Evolutionary conservation across 208 protist genomes (phyloP).

Genomic region (Trypanosoma theileri): DNA sequence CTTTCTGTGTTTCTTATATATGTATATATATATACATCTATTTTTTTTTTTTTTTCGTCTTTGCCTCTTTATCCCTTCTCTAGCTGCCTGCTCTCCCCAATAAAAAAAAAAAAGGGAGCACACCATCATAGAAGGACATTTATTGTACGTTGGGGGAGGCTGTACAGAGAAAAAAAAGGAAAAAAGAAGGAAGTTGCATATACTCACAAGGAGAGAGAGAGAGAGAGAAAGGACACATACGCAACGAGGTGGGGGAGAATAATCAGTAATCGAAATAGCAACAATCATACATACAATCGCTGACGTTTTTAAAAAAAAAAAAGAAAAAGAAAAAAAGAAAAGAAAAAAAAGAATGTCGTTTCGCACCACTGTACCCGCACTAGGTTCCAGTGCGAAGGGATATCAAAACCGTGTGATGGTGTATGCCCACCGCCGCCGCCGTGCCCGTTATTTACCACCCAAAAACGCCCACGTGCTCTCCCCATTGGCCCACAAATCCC

Average conservation of each 20-base stretch:
- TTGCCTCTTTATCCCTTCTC: too few relatives aligned
- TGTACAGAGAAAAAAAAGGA: too few relatives aligned
- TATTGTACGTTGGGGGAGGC: too few relatives aligned
- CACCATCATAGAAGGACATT: too few relatives aligned
- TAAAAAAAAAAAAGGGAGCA: too few relatives aligned
- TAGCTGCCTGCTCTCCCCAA: too few relatives aligned
- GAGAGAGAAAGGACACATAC: too few relatives aligned
- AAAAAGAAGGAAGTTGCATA: too few relatives aligned
- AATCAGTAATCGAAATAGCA: not conserved
- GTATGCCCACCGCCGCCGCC: conserved; percentile 70
- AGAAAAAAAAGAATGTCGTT: conserved; percentile 28
- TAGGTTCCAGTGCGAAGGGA: conserved; percentile 43
- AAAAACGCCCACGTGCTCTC: conserved; percentile 47
- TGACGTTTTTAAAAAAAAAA: not conserved
- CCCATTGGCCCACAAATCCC: conserved; percentile 65
- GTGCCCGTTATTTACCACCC: conserved; percentile 56
- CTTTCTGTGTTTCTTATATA: too few relatives aligned
- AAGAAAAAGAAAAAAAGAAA: conserved; percentile 9
- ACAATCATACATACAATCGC: not conserved
- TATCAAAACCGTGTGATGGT: conserved; percentile 86
- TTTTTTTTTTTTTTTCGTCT: too few relatives aligned
- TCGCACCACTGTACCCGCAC: conserved; percentile 24
- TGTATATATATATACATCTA: too few relatives aligned
- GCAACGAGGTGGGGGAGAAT: not conserved
- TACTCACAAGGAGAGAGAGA: too few relatives aligned